Evolutionary conservation across 495 filamentous ascomycete species (phyloP).

Genomic region (Platismatia glauca): DNA sequence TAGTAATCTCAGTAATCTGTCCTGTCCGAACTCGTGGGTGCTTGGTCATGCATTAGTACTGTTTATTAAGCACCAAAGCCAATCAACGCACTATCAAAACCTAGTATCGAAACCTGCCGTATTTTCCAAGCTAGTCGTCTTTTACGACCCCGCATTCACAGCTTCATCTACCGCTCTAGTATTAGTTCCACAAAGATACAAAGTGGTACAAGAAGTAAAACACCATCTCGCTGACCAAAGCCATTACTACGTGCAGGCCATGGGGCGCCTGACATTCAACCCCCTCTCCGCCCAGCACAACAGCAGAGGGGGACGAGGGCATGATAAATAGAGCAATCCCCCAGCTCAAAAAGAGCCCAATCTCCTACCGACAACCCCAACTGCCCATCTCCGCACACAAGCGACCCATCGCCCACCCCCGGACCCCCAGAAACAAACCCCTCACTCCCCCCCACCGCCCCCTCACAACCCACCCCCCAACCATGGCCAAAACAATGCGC

Average conservation of each 20-base stretch:
- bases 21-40: no score
- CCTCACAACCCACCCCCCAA: background rate
- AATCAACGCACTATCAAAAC: no score
- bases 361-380: background rate
- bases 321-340: background rate
- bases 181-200: background rate
- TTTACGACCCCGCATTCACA: background rate
- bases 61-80: background rate
- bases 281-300: background rate
- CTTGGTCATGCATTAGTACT: background rate
- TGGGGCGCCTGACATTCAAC: background rate
- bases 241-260: background rate
- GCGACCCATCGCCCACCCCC: background rate
- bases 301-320: background rate
- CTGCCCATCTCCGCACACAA: background rate
- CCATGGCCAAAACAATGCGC: constrained; percentile 29
- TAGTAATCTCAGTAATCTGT: no score
- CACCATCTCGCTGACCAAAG: background rate
- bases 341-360: background rate
- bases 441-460: background rate
- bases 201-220: background rate
- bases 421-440: background rate
- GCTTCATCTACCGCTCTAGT: background rate
- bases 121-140: background rate
- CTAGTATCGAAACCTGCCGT: background rate